Percentiles rank a stretch among this genome's conserved stretches.
These are phyloP conservation scores for Lepidium sativum DNA, from an alignment of 345 rosid genomes.

Conservation along the genomic window DNA sequence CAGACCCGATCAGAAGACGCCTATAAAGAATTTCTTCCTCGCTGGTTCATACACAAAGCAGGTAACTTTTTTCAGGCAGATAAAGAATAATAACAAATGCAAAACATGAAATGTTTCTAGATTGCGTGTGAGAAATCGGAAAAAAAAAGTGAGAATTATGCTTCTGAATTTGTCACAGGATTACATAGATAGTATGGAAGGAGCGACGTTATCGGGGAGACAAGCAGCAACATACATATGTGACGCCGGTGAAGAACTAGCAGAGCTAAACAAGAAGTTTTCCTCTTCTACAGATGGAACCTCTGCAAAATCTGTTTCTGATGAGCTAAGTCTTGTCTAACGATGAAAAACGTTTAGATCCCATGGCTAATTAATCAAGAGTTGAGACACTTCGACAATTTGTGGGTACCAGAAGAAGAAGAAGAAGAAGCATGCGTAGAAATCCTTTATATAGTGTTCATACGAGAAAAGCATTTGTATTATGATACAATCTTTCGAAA, in stretches of 20 bases:
- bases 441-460: constrained; percentile 1
- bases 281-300: too few relatives aligned
- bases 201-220: constrained; percentile 96
- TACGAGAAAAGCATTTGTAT: not conserved
- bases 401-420: not conserved
- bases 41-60: constrained; percentile 95
- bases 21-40: constrained; percentile 82
- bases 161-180: constrained; percentile 43
- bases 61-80: constrained; percentile 29
- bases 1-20: constrained; percentile 94
- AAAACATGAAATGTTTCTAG: not conserved
- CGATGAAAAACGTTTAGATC: not conserved
- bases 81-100: too few relatives aligned
- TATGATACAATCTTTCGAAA: not conserved
- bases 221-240: constrained; percentile 86
- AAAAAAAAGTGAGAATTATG: not conserved
- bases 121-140: not conserved
- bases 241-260: constrained; percentile 69
- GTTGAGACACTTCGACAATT: not conserved
- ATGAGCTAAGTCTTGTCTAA: constrained; percentile 71
- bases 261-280: constrained; percentile 53
- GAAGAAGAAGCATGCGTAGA: not conserved
- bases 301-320: constrained; percentile 28
- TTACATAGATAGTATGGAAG: constrained; percentile 99
- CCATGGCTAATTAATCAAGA: not conserved